These are phyloP conservation scores for Groenewaldozyma sp. DNA, from an alignment of 1,139 yeast genomes.

Conservation along the genomic window DNA sequence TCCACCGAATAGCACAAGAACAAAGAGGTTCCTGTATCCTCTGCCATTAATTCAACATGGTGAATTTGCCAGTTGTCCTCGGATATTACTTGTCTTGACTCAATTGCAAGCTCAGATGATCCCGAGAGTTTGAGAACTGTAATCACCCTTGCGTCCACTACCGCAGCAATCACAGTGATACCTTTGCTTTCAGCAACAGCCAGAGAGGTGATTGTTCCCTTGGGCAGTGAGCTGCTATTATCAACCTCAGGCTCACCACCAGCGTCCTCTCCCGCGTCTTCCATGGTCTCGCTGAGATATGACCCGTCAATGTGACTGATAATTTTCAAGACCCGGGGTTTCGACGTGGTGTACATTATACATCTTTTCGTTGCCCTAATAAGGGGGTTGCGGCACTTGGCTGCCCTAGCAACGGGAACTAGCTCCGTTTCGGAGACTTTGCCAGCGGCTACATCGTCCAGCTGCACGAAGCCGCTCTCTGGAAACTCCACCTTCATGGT, in stretches of 20 bases:
- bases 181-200: constrained; percentile 5
- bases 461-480: not conserved
- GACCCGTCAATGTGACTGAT: constrained; percentile 22
- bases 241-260: constrained; percentile 4
- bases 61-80: not conserved
- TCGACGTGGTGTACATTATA: constrained; percentile 26
- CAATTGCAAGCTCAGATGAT: constrained; percentile 4
- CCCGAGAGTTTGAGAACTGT: constrained; percentile 7
- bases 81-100: constrained; percentile 1
- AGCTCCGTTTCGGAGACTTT: constrained; percentile 2
- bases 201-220: constrained; percentile 5
- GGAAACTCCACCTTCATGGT: not conserved
- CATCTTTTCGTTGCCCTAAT: constrained; percentile 25
- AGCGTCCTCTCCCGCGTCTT: constrained; percentile 6
- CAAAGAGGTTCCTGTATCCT: not conserved
- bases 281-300: constrained; percentile 13
- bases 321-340: constrained; percentile 20
- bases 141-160: constrained; percentile 5
- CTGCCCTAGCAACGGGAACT: constrained; percentile 7
- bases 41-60: not conserved
- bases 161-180: constrained; percentile 7
- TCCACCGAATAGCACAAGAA: not conserved
- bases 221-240: constrained; percentile 3
- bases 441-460: constrained; percentile 1
- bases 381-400: constrained; percentile 10